A percentile compares a stretch with the other conserved stretches of the same genome.
Conservation (phyloP, 2,329 filamentous ascomycete species). For the Clonostachys sp. region DNA sequence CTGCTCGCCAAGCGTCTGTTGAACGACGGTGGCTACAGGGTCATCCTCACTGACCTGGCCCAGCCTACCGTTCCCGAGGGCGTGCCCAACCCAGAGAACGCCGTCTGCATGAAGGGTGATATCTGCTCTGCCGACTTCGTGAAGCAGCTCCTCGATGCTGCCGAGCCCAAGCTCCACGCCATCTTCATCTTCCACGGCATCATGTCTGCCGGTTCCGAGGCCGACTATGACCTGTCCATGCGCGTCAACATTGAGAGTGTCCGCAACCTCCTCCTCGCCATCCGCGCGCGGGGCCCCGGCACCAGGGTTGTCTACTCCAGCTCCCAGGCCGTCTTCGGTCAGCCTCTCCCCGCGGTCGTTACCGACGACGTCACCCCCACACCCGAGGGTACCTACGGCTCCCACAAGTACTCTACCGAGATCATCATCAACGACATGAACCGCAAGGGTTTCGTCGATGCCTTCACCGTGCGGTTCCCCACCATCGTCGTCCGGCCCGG, state of each 20-base stretch:
- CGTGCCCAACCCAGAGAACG: constrained; percentile 18
- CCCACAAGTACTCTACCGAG: constrained; percentile 55
- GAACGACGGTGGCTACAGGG: constrained; percentile 22
- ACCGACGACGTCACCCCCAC: constrained; percentile 37
- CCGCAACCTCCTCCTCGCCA: constrained; percentile 42
- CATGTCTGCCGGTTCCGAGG: constrained; percentile 58
- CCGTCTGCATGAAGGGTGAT: constrained; percentile 6
- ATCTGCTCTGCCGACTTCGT: background rate
- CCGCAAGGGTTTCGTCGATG: constrained; percentile 50
- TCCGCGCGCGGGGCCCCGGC: constrained; percentile 35
- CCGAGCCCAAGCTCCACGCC: constrained; percentile 27
- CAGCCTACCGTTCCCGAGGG: constrained; percentile 37
- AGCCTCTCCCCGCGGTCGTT: constrained; percentile 39
- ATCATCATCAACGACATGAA: constrained; percentile 14
- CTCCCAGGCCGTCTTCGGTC: constrained; percentile 54
- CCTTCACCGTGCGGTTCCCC: constrained; percentile 49
- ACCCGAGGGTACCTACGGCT: constrained; percentile 53
- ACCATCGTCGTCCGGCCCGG: constrained; percentile 56
- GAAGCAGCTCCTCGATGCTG: background rate
- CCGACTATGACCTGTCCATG: constrained; percentile 48
- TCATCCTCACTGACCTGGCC: constrained; percentile 52
- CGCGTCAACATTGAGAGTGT: constrained; percentile 54
- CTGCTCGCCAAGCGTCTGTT: constrained; percentile 50
- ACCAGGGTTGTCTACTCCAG: constrained; percentile 53
- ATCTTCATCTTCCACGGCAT: constrained; percentile 58